These are phyloP conservation scores for Barnettozyma salicaria DNA, from an alignment of 805 yeast species.

Conservation along the genomic window DNA sequence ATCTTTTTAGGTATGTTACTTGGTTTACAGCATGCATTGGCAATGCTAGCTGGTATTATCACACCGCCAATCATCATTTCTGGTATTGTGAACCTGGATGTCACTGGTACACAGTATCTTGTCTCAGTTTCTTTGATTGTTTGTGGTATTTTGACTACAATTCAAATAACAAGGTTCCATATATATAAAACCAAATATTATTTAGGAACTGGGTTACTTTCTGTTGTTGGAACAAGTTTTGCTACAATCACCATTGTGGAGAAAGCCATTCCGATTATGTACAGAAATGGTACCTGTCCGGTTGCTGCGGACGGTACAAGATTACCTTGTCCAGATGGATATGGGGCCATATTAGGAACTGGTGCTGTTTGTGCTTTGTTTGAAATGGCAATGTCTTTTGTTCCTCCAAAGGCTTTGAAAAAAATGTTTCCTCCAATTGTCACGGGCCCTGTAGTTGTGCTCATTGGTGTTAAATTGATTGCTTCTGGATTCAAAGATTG, in stretches of 20 bases:
- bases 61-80: constrained; percentile 78
- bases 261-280: constrained; percentile 77
- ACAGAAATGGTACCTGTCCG: constrained; percentile 63
- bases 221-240: constrained; percentile 89
- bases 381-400: constrained; percentile 66
- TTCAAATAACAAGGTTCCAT: constrained; percentile 80
- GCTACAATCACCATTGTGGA: constrained; percentile 79
- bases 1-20: constrained; percentile 66
- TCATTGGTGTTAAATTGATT: constrained; percentile 71
- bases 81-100: constrained; percentile 50
- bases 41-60: constrained; percentile 90
- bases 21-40: constrained; percentile 82
- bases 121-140: constrained; percentile 70
- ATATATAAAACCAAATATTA: constrained; percentile 67
- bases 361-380: constrained; percentile 72
- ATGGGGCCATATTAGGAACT: constrained; percentile 81
- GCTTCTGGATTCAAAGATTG: constrained; percentile 75
- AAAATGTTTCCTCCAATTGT: constrained; percentile 82
- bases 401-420: constrained; percentile 68
- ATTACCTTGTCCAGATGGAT: constrained; percentile 84
- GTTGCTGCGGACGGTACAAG: constrained; percentile 53
- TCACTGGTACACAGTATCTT: constrained; percentile 48
- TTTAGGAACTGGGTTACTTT: constrained; percentile 81
- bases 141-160: constrained; percentile 60
- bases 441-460: constrained; percentile 87